Conservation (phyloP, 2,329 filamentous ascomycete species). For the Escovopsis sp. region DNA sequence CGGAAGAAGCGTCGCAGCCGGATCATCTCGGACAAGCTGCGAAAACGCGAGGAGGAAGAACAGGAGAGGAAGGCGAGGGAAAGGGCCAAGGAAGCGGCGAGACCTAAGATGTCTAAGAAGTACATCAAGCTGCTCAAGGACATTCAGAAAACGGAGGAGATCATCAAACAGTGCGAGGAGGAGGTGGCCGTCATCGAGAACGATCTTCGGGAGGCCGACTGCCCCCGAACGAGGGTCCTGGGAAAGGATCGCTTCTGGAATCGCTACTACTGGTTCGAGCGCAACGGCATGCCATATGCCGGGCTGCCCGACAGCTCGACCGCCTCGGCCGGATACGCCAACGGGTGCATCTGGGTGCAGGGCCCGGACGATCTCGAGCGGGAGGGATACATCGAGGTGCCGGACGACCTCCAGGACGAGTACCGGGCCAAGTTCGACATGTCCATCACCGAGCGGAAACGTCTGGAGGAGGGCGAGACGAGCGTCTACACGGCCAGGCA, state of each 20-base stretch:
- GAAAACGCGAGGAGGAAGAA: conserved; percentile 67
- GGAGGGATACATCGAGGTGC: conserved; percentile 71
- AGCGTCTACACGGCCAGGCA: conserved; percentile 62
- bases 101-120: conserved; percentile 70
- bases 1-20: conserved; percentile 43
- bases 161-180: conserved; percentile 68
- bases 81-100: conserved; percentile 51
- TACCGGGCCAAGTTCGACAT: conserved; percentile 67
- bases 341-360: conserved; percentile 92
- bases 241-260: conserved; percentile 98
- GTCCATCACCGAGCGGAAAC: conserved; percentile 75
- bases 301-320: conserved; percentile 83
- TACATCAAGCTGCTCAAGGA: conserved; percentile 79
- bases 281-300: conserved; percentile 92
- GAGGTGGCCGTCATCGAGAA: conserved; percentile 79
- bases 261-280: conserved; percentile 97
- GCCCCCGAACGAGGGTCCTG: conserved; percentile 73
- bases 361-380: conserved; percentile 83
- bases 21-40: conserved; percentile 46
- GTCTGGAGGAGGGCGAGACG: conserved; percentile 69
- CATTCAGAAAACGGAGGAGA: conserved; percentile 73
- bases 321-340: conserved; percentile 74
- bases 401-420: conserved; percentile 53
- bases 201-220: conserved; percentile 86
- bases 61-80: conserved; percentile 56